phyloP scores from a whole-genome alignment of 208 protist genomes.

The Wallacemonas sp. region DNA sequence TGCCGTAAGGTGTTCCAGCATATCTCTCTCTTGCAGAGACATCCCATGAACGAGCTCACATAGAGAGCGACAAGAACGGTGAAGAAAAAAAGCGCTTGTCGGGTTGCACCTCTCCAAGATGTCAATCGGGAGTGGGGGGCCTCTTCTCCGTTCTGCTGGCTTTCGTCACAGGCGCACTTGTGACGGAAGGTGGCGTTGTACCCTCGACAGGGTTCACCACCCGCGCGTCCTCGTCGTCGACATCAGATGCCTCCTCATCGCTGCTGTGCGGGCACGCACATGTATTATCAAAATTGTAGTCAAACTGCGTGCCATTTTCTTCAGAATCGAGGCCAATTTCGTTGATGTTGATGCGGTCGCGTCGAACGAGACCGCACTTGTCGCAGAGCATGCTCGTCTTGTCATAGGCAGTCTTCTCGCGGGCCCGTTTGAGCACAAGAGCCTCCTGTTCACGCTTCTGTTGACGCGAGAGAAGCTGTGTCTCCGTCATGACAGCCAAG shows the following conservation, averaged over 20 bases:
- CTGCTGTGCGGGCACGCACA: constrained; percentile 77
- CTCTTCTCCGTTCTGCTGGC: too few species aligned
- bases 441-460: constrained; percentile 45
- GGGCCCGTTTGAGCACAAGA: constrained; percentile 66
- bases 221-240: constrained; percentile 9
- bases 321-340: constrained; percentile 85
- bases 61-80: too few species aligned
- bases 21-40: too few species aligned
- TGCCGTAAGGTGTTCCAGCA: too few species aligned
- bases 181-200: too few species aligned
- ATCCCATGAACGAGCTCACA: too few species aligned
- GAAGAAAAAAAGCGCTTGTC: too few species aligned
- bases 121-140: too few species aligned
- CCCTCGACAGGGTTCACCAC: background rate
- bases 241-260: constrained; percentile 8
- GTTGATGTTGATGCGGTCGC: constrained; percentile 86
- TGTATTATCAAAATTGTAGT: constrained; percentile 89
- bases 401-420: constrained; percentile 75
- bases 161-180: too few species aligned
- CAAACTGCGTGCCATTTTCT: constrained; percentile 86
- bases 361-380: constrained; percentile 83
- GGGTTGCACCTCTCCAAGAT: too few species aligned
- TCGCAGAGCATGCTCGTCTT: constrained; percentile 77
- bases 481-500: constrained; percentile 69
- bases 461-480: constrained; percentile 63